These are phyloP conservation scores for Fusarium sp. DNA, from an alignment of 2,329 filamentous ascomycete genomes.

Conservation along the genomic window DNA sequence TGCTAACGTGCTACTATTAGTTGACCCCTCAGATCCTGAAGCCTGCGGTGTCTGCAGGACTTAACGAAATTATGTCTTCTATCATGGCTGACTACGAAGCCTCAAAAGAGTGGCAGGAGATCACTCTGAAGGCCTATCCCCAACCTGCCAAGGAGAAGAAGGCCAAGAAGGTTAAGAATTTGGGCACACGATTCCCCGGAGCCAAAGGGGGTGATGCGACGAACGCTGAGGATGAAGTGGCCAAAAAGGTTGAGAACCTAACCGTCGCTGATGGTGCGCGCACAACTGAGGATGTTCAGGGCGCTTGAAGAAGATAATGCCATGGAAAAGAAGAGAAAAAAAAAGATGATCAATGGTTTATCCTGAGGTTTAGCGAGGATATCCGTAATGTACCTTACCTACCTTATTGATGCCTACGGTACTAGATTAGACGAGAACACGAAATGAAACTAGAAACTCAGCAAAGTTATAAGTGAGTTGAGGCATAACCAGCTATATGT, in stretches of 20 bases:
- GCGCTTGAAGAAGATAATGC: no score
- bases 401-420: no score
- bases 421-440: neutral
- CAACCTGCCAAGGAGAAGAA: slow-evolving; percentile 74
- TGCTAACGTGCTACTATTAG: slow-evolving; percentile 29
- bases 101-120: slow-evolving; percentile 77
- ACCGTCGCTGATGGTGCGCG: slow-evolving; percentile 19
- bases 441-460: neutral
- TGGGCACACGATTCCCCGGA: slow-evolving; percentile 72
- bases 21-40: slow-evolving; percentile 90
- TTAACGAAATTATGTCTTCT: slow-evolving; percentile 78
- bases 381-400: neutral
- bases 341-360: neutral
- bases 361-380: neutral
- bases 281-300: slow-evolving; percentile 6
- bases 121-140: slow-evolving; percentile 81
- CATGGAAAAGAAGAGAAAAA: no score
- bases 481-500: no score
- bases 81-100: slow-evolving; percentile 78
- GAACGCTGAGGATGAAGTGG: slow-evolving; percentile 1
- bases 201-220: slow-evolving; percentile 8
- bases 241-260: slow-evolving; percentile 30
- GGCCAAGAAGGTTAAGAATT: slow-evolving; percentile 73
- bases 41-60: slow-evolving; percentile 77
- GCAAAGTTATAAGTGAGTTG: no score